A percentile compares a stretch with the other conserved stretches of the same genome.
These are phyloP conservation scores for Aspergillus luchuensis DNA, from an alignment of 2,329 filamentous ascomycete species.

Conservation along the genomic window DNA sequence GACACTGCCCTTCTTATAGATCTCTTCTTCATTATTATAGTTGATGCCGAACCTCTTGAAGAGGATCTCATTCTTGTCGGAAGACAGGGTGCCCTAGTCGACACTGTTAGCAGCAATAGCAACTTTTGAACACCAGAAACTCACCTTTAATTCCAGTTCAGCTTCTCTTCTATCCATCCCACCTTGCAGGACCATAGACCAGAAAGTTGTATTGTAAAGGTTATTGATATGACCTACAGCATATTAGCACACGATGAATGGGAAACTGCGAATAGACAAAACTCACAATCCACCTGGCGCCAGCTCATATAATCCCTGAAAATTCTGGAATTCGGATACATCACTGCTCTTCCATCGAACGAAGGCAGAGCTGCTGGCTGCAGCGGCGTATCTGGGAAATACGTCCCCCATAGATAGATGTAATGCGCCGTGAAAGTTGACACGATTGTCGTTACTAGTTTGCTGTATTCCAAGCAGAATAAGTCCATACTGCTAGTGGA, in stretches of 20 bases:
- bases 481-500: not conserved
- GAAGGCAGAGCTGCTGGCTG: constrained; percentile 72
- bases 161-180: constrained; percentile 76
- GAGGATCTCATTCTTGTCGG: constrained; percentile 94
- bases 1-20: constrained; percentile 91
- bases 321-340: constrained; percentile 80
- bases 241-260: constrained; percentile 12
- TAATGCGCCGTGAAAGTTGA: constrained; percentile 95
- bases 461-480: constrained; percentile 55
- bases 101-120: constrained; percentile 21
- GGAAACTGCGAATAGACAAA: not conserved
- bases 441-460: constrained; percentile 85
- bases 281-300: constrained; percentile 91
- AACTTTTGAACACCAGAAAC: constrained; percentile 21
- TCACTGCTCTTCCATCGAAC: constrained; percentile 89
- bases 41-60: constrained; percentile 89
- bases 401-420: constrained; percentile 73
- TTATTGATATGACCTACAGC: constrained; percentile 91
- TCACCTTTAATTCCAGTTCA: constrained; percentile 74
- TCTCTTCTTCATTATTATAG: constrained; percentile 94
- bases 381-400: constrained; percentile 72
- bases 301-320: constrained; percentile 94
- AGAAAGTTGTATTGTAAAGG: constrained; percentile 96
- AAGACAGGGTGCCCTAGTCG: constrained; percentile 72
- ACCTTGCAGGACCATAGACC: constrained; percentile 78